Evolutionary conservation across 2,329 filamentous ascomycete genomes (phyloP).

Genomic region (Pestalotiopsis sp.): DNA sequence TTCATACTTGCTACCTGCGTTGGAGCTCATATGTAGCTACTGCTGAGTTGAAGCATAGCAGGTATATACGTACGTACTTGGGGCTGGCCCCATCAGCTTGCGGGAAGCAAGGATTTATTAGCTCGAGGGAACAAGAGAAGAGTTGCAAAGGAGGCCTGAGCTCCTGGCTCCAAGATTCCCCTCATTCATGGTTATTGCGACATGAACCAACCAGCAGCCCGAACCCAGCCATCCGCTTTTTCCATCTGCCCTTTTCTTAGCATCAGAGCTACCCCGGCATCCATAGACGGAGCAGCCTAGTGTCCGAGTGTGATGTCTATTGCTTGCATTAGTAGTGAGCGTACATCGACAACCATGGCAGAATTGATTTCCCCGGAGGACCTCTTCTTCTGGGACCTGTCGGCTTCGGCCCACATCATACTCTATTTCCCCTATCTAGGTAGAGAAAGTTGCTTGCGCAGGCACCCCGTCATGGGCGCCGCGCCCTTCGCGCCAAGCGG

Average conservation of each 20-base stretch:
- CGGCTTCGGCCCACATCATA: not conserved
- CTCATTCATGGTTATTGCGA: not conserved
- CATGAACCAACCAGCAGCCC: constrained; percentile 13
- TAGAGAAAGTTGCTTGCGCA: not conserved
- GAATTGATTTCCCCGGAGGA: not conserved
- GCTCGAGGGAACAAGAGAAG: not conserved
- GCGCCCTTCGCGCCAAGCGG: constrained; percentile 16
- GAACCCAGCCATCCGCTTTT: constrained; percentile 15
- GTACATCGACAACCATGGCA: constrained; percentile 3
- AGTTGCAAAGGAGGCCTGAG: constrained; percentile 8
- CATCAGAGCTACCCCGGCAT: constrained; percentile 15
- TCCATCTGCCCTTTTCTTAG: not conserved
- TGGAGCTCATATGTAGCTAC: not conserved
- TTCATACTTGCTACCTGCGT: not conserved
- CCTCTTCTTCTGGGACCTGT: constrained; percentile 15
- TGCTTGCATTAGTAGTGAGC: constrained; percentile 12
- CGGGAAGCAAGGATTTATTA: constrained; percentile 5
- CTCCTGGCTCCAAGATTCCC: constrained; percentile 4
- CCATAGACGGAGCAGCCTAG: constrained; percentile 21
- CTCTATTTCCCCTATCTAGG: constrained; percentile 4
- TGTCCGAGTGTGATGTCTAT: constrained; percentile 22
- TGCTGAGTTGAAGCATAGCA: not conserved
- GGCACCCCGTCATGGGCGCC: constrained; percentile 3
- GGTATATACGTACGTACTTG: not conserved
- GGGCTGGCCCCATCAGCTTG: constrained; percentile 6